These are phyloP conservation scores for Diophrys sp. DNA, from an alignment of 73 alveolate species.

Conservation along the genomic window DNA sequence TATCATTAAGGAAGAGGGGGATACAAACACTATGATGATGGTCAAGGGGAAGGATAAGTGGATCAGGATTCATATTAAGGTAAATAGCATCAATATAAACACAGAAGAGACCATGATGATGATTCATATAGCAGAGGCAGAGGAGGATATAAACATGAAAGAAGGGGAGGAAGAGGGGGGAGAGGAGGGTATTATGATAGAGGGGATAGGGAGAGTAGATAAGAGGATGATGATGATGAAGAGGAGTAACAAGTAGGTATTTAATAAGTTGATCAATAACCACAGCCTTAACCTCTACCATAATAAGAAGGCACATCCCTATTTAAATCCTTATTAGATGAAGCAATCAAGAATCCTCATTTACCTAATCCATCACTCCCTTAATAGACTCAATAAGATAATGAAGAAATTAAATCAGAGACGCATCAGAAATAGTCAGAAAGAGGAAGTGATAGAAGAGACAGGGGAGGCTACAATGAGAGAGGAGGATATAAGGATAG, in stretches of 20 bases:
- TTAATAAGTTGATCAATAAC: too few species aligned
- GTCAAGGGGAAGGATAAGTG: neutral
- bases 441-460: neutral
- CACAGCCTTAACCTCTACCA: neutral
- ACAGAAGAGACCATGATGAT: too few species aligned
- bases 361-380: neutral
- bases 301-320: neutral
- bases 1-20: too few species aligned
- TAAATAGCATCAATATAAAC: too few species aligned
- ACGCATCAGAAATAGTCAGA: too few species aligned
- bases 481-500: neutral
- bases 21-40: neutral
- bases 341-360: neutral
- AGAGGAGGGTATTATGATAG: neutral
- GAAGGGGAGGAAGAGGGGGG: neutral
- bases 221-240: neutral
- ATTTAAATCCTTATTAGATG: neutral
- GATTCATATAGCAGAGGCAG: too few species aligned
- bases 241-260: neutral
- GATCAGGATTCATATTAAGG: too few species aligned
- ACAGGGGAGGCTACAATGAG: neutral
- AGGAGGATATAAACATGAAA: neutral
- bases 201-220: neutral
- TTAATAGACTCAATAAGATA: too few species aligned
- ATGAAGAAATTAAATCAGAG: neutral